A percentile compares a stretch with the other conserved stretches of the same genome.
phyloP scores from a whole-genome alignment of 495 filamentous ascomycete genomes.

The Letharia columbiana region DNA sequence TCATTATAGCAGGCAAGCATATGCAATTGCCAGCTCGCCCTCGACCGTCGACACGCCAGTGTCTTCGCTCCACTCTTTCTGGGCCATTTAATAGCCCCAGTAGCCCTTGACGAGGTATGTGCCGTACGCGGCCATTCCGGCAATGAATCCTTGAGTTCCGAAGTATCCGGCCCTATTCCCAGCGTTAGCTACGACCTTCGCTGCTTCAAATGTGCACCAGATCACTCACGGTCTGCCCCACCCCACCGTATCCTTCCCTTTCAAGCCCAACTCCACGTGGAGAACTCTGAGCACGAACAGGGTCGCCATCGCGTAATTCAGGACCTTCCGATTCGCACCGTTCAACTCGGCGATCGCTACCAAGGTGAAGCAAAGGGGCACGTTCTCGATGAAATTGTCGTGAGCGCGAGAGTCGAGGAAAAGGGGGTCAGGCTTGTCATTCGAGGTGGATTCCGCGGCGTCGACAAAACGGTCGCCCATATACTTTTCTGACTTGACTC shows the following conservation, averaged over 20 bases:
- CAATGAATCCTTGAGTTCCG: conserved; percentile 33
- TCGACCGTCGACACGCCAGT: neutral
- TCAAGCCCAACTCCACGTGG: conserved; percentile 36
- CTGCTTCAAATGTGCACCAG: neutral
- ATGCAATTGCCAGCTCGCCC: neutral
- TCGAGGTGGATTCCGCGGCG: conserved; percentile 1
- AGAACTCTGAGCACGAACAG: conserved; percentile 33
- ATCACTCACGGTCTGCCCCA: conserved; percentile 26
- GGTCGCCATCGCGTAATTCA: conserved; percentile 31
- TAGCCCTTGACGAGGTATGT: conserved; percentile 36
- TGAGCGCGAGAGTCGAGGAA: conserved; percentile 31
- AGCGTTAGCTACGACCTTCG: neutral
- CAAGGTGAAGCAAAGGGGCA: conserved; percentile 32
- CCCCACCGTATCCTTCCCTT: conserved; percentile 25
- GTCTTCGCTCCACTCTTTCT: neutral
- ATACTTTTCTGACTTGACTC: conserved; percentile 30
- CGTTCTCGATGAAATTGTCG: conserved; percentile 39
- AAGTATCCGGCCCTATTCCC: conserved; percentile 27
- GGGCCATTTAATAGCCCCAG: conserved; percentile 29
- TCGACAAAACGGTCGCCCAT: conserved; percentile 29
- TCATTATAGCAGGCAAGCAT: neutral
- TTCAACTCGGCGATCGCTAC: conserved; percentile 37
- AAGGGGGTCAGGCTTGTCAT: conserved; percentile 24
- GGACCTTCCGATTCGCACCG: conserved; percentile 31
- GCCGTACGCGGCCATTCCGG: conserved; percentile 32